Evolutionary conservation across 164 flowering plant species (phyloP).

Genomic region (Vitis amurensis): DNA sequence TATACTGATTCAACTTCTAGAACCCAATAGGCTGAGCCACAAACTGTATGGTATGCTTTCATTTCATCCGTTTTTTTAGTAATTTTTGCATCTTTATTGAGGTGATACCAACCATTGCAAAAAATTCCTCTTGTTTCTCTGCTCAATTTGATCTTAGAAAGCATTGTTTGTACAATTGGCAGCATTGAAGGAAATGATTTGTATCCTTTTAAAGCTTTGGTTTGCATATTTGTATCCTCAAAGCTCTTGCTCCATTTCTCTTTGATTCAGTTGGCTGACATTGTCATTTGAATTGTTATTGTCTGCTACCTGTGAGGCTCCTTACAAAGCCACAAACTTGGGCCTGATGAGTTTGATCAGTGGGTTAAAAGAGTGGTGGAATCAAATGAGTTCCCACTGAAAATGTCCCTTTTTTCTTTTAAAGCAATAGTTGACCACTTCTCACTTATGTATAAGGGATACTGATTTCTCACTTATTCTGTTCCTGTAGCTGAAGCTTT

Average conservation of each 20-base stretch:
- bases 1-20: slow-evolving; percentile 30
- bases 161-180: background rate
- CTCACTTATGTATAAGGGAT: background rate
- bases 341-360: background rate
- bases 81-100: too few relatives aligned
- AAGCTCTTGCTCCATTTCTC: background rate
- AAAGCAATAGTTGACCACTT: background rate
- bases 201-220: background rate
- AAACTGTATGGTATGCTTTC: slow-evolving; percentile 23
- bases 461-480: background rate
- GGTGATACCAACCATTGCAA: too few relatives aligned
- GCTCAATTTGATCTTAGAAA: background rate
- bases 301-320: background rate
- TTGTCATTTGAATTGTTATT: background rate
- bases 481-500: slow-evolving; percentile 31
- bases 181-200: background rate
- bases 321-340: background rate
- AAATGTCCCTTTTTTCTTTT: background rate
- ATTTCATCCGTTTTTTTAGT: background rate
- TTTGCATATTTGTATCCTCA: background rate
- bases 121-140: too few relatives aligned
- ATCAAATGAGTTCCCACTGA: too few relatives aligned
- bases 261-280: background rate
- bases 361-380: background rate
- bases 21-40: slow-evolving; percentile 22